phyloP scores from a whole-genome alignment of 208 protist genomes.

The Wallacemonas collosoma region DNA sequence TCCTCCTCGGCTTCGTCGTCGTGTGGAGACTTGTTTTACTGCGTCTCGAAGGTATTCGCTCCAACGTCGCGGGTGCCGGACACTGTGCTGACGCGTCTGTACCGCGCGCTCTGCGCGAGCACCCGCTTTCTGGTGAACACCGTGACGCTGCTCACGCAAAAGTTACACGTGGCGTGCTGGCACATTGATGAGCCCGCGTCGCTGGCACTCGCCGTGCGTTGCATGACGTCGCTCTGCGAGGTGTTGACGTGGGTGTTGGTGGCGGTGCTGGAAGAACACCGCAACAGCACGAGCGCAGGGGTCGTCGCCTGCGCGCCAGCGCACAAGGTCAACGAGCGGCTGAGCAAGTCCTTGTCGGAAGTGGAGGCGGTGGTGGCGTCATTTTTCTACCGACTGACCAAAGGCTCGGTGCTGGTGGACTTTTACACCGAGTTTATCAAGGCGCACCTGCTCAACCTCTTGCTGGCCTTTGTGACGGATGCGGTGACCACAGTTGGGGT shows the following conservation, averaged over 20 bases:
- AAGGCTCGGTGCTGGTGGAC: slow-evolving; percentile 3
- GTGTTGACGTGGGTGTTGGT: slow-evolving; percentile 20
- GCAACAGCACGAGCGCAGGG: slow-evolving; percentile 6
- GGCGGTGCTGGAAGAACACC: slow-evolving; percentile 18
- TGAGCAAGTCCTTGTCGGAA: slow-evolving; percentile 9
- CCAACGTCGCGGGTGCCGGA: slow-evolving; percentile 11
- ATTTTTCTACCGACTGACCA: slow-evolving; percentile 9
- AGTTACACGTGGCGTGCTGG: slow-evolving; percentile 6
- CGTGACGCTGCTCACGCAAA: slow-evolving; percentile 7
- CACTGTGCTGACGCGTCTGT: slow-evolving; percentile 9
- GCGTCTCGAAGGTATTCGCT: slow-evolving; percentile 9
- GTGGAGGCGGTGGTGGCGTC: slow-evolving; percentile 15
- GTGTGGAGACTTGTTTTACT: slow-evolving; percentile 2
- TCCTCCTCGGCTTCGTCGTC: background rate
- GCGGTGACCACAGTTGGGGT: slow-evolving; percentile 14
- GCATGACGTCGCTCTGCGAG: slow-evolving; percentile 18
- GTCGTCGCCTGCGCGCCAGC: slow-evolving; percentile 9
- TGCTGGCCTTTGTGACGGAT: slow-evolving; percentile 16
- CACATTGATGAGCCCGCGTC: background rate
- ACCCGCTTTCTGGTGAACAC: slow-evolving; percentile 13
- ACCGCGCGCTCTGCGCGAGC: slow-evolving; percentile 13
- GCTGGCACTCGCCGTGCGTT: slow-evolving; percentile 1
- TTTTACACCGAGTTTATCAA: slow-evolving; percentile 16
- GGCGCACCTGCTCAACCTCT: slow-evolving; percentile 13
- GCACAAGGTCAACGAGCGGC: slow-evolving; percentile 12